A percentile compares a stretch with the other conserved stretches of the same genome.
These are phyloP conservation scores for Aspergillus asperescens DNA, from an alignment of 495 filamentous ascomycete genomes.

Conservation along the genomic window DNA sequence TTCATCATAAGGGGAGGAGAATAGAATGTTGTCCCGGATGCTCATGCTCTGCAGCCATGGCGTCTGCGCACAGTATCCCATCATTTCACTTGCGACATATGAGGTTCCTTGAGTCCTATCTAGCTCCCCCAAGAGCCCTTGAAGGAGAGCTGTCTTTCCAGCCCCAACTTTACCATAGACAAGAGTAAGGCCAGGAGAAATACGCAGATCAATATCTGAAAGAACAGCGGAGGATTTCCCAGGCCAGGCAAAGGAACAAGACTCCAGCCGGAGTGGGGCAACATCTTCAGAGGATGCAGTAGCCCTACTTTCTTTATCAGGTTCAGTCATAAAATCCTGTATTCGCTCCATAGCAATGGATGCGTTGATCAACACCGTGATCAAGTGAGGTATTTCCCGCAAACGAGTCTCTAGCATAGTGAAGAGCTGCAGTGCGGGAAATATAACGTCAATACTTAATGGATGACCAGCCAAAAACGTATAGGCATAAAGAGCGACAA, in stretches of 20 bases:
- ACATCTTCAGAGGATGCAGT: conserved; percentile 29
- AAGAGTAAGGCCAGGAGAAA: conserved; percentile 61
- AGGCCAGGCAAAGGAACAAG: conserved; percentile 74
- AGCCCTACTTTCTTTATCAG: conserved; percentile 56
- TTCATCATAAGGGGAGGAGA: conserved; percentile 65
- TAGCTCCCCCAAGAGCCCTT: conserved; percentile 73
- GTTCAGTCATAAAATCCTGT: conserved; percentile 78
- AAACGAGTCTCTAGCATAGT: conserved; percentile 63
- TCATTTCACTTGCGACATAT: conserved; percentile 56
- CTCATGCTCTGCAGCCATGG: conserved; percentile 93
- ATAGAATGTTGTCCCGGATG: conserved; percentile 79
- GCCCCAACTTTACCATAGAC: conserved; percentile 68
- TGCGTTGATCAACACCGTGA: conserved; percentile 68
- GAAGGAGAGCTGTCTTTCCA: conserved; percentile 75
- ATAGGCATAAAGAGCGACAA: conserved; percentile 73
- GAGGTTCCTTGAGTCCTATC: conserved; percentile 58
- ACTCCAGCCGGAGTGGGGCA: conserved; percentile 44
- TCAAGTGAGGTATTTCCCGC: conserved; percentile 63
- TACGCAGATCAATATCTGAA: conserved; percentile 53
- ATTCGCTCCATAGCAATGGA: conserved; percentile 71
- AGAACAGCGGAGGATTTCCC: conserved; percentile 57
- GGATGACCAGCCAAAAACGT: conserved; percentile 59
- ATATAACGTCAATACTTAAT: conserved; percentile 70
- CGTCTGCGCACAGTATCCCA: conserved; percentile 78
- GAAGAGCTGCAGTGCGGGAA: conserved; percentile 76